Evolutionary conservation across 1,284 basidiomycete species (phyloP), one percentile per base, ranked within the genome.

Genomic region (Puccinia coronata): DNA sequence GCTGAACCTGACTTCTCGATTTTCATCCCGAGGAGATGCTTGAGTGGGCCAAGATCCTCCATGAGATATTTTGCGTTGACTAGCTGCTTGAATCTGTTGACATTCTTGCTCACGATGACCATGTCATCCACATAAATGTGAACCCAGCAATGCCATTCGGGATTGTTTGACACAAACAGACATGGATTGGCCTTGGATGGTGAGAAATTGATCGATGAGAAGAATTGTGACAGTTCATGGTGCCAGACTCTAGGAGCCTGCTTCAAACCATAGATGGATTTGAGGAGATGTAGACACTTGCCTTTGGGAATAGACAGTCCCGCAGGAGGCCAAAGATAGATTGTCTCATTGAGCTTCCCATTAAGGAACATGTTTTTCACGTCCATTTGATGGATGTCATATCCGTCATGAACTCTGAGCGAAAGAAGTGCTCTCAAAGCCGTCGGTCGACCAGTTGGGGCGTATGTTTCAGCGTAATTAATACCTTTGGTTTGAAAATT

Each of bases 331-430:
- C 49, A 34, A 39, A 77, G 34, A n/a, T 77, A 77, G 41, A 77
- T 65, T 14, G 34, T 55, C 39, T 77, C 59, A 1, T 77, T 28
- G 1, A 77, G 20, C 1, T n/a, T 31, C 4, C 59, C 25, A 34
- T 75, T 75, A 6, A 77, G 34, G 36, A 65, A 65, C n/a, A 51
- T 36, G 23, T 49, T 75, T 39, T 59, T 61, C 23, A 36, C 53
- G 36, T 75, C 72, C 51, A 75, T 75, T 25, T 75, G 55, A 59
- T 75, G 72, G 25, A 75, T 39, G 20, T 9, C n/a, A n/a, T n/a
- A n/a, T n/a, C n/a, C n/a, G 12, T 3, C 23, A 31, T 4, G 20
- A 49, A 25, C 36, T 20, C 2, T 4, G 16, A 9, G 20, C 39
- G 59, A 34, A 14, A 77, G 18, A 16, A 77, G 20, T 39, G 39